Base-by-base conservation (phyloP, 2,329 filamentous ascomycete species). In the Pseudogymnoascus sp. region DNA sequence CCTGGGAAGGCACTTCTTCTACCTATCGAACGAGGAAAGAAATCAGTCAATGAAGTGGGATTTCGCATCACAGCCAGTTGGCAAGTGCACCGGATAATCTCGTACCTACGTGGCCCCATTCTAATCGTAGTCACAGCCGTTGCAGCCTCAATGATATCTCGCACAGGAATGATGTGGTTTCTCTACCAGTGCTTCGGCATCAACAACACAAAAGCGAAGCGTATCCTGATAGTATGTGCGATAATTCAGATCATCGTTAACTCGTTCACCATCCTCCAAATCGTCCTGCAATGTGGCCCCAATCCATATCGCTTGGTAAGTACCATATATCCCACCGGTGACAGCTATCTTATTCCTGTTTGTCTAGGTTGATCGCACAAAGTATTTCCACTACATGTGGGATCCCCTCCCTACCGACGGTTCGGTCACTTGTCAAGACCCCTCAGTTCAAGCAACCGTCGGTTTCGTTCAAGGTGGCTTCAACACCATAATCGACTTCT, bases 341-440 rank as follows among this genome's bases (percentile, higher is more conserved):
- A 28, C 22, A 12, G n/a, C 6, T 57, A 28, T 57, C n/a, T 22
- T 43, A 38, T 25, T 30, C 18, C 22, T 25, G 22, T n/a, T 20
- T 33, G 12, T 20, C 37, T 38, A 37, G 28, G 28, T 35, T 3
- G 60, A 74, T 58, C 66, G 72, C 15, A 63, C 70, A 4, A 59
- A 64, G 33, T 74, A 73, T 53, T 74, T 74, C 60, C 69, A 74
- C 41, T 74, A 74, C 35, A 73, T 73, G 71, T 74, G 72, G 72
- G 72, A 72, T 62, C 67, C 69, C 5, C 63, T 72, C 1, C 72
- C 72, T 6, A 43, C 62, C 7, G 69, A 74, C 62, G 70, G 71
- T 2, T 74, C 72, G 1, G 71, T 74, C 3, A 64, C 62, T 9
- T 74, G 72, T 35, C 72, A 74, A 63, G 68, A 67, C 5, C 70